These are phyloP conservation scores for Penstemon barbatus DNA, from an alignment of 257 asterid genomes.

Conservation along the genomic window DNA sequence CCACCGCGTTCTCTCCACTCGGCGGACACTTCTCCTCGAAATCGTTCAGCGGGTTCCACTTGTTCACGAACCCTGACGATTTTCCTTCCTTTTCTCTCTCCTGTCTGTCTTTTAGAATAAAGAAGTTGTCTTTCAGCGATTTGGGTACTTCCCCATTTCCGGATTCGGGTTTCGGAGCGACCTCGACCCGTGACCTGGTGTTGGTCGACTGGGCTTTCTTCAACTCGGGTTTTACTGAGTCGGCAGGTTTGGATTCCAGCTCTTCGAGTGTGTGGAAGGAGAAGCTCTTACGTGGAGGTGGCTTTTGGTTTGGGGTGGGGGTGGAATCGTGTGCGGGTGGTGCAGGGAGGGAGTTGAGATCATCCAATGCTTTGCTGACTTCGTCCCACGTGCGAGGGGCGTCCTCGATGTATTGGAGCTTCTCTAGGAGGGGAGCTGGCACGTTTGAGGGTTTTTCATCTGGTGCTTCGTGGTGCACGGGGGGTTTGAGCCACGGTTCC, in stretches of 20 bases:
- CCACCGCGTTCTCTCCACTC: constrained; percentile 66
- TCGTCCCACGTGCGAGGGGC: constrained; percentile 92
- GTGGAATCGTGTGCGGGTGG: constrained; percentile 41
- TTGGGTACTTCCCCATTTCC: constrained; percentile 25
- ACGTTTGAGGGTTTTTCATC: constrained; percentile 42
- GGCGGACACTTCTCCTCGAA: constrained; percentile 79
- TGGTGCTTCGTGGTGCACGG: constrained; percentile 15
- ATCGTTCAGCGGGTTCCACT: constrained; percentile 61
- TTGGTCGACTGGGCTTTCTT: constrained; percentile 25
- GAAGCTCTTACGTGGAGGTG: constrained; percentile 39
- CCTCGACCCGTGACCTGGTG: constrained; percentile 1
- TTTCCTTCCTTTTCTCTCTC: constrained; percentile 74
- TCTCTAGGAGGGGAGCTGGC: constrained; percentile 60
- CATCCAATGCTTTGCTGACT: constrained; percentile 79
- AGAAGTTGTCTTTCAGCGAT: constrained; percentile 73
- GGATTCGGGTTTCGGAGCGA: neutral
- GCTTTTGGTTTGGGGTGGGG: neutral
- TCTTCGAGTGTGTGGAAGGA: constrained; percentile 87
- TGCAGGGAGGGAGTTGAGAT: constrained; percentile 35
- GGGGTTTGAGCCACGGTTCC: constrained; percentile 74
- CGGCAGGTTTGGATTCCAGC: constrained; percentile 51
- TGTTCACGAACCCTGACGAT: constrained; percentile 35
- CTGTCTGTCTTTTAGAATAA: constrained; percentile 59
- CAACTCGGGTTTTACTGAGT: constrained; percentile 25
- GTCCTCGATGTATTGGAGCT: constrained; percentile 71